Percentiles rank a stretch among this genome's conserved stretches.
These are phyloP conservation scores for Phytomonas sp. DNA, from an alignment of 208 protist genomes.

Conservation along the genomic window DNA sequence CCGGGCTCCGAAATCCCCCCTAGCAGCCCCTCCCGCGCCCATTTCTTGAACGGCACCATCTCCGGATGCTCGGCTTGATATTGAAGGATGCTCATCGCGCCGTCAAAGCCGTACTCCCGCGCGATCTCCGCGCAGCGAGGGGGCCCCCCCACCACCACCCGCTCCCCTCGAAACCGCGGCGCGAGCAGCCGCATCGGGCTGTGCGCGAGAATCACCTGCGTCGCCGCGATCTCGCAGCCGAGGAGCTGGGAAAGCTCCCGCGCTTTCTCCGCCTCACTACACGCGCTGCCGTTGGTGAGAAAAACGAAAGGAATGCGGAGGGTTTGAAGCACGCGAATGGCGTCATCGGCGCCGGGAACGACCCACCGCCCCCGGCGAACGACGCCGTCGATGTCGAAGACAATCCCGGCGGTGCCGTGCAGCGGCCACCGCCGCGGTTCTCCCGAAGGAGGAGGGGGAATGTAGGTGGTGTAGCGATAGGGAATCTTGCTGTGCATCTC, in stretches of 20 bases:
- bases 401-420: constrained; percentile 64
- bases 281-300: constrained; percentile 73
- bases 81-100: constrained; percentile 56
- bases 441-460: constrained; percentile 9
- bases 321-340: constrained; percentile 45
- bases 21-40: constrained; percentile 19
- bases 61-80: constrained; percentile 75
- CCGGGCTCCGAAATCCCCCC: background rate
- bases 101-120: constrained; percentile 57
- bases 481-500: constrained; percentile 71
- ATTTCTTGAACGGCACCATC: constrained; percentile 64
- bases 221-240: constrained; percentile 30
- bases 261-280: constrained; percentile 66
- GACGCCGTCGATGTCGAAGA: constrained; percentile 84
- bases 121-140: constrained; percentile 41
- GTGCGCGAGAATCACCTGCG: constrained; percentile 66
- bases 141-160: constrained; percentile 61
- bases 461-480: constrained; percentile 52
- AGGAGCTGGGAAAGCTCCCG: constrained; percentile 54
- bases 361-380: constrained; percentile 54
- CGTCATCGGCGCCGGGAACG: constrained; percentile 60
- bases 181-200: constrained; percentile 75
- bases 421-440: constrained; percentile 46
- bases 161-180: constrained; percentile 27
- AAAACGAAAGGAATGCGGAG: constrained; percentile 77